A percentile compares a stretch with the other conserved stretches of the same genome.
Conservation (phyloP, 2,329 filamentous ascomycete species). For the Colletotrichum kahawae region DNA sequence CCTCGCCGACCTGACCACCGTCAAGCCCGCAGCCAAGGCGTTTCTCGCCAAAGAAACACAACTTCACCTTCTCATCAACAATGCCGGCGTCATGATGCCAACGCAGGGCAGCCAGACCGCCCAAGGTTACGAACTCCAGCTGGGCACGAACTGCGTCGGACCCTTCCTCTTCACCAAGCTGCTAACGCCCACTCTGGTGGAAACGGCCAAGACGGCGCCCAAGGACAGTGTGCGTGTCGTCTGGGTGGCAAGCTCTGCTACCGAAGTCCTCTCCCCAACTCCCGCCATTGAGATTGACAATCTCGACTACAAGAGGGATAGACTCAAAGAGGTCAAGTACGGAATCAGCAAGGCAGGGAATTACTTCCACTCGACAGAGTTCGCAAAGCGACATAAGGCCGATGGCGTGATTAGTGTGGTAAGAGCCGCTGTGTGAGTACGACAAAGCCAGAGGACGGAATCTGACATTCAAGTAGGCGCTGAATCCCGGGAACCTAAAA, state of each 20-base stretch:
- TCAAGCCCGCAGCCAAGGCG: constrained; percentile 33
- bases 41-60: constrained; percentile 34
- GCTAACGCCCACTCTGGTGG: constrained; percentile 37
- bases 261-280: constrained; percentile 26
- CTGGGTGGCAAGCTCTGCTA: constrained; percentile 36
- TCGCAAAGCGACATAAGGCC: constrained; percentile 30
- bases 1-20: constrained; percentile 40
- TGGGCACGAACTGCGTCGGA: constrained; percentile 43
- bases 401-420: constrained; percentile 25
- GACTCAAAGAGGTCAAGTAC: constrained; percentile 29
- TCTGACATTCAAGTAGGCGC: constrained; percentile 12
- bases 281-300: constrained; percentile 31
- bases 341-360: constrained; percentile 36
- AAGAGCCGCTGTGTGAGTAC: background rate
- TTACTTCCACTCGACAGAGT: constrained; percentile 35
- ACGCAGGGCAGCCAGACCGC: constrained; percentile 44
- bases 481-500: constrained; percentile 46
- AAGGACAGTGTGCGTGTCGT: constrained; percentile 34
- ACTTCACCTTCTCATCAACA: constrained; percentile 49
- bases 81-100: constrained; percentile 48
- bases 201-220: constrained; percentile 34
- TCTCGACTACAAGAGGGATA: constrained; percentile 30
- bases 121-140: constrained; percentile 47
- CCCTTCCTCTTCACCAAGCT: constrained; percentile 43
- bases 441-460: background rate